Evolutionary conservation across 2,329 filamentous ascomycete species (phyloP).

Genomic region (Periconia sp.): DNA sequence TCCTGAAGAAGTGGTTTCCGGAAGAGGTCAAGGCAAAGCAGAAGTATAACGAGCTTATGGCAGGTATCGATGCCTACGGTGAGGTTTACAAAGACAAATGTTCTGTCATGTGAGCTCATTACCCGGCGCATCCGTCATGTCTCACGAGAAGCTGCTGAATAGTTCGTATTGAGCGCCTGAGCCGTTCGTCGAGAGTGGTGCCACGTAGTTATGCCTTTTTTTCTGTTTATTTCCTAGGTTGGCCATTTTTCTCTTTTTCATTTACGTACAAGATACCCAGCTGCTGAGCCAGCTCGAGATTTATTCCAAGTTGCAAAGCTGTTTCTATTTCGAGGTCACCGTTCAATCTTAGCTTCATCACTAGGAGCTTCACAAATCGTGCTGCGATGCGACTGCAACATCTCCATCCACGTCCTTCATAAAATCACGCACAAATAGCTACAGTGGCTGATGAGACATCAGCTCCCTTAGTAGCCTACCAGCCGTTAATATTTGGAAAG

Average conservation of each 20-base stretch:
- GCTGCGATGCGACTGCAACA: neutral
- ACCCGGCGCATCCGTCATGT: neutral
- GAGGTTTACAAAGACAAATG: constrained; percentile 65
- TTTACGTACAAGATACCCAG: neutral
- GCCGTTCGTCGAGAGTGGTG: neutral
- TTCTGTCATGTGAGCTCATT: constrained; percentile 55
- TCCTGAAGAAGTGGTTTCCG: constrained; percentile 75
- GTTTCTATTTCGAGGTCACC: neutral
- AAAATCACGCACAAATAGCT: neutral
- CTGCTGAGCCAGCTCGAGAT: neutral
- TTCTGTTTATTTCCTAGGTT: neutral
- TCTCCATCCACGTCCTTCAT: neutral
- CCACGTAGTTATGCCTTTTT: neutral
- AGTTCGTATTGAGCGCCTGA: neutral
- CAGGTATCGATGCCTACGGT: constrained; percentile 73
- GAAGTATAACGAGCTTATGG: constrained; percentile 71
- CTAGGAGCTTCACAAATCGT: neutral
- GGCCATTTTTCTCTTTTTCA: neutral
- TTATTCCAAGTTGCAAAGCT: neutral
- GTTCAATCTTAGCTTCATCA: neutral
- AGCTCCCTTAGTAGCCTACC: neutral
- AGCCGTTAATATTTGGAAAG: neutral
- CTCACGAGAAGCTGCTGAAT: neutral
- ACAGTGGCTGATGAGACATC: neutral
- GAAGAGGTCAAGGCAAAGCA: constrained; percentile 66